phyloP scores from a whole-genome alignment of 2,329 filamentous ascomycete species.

The Aspergillus tamarii region DNA sequence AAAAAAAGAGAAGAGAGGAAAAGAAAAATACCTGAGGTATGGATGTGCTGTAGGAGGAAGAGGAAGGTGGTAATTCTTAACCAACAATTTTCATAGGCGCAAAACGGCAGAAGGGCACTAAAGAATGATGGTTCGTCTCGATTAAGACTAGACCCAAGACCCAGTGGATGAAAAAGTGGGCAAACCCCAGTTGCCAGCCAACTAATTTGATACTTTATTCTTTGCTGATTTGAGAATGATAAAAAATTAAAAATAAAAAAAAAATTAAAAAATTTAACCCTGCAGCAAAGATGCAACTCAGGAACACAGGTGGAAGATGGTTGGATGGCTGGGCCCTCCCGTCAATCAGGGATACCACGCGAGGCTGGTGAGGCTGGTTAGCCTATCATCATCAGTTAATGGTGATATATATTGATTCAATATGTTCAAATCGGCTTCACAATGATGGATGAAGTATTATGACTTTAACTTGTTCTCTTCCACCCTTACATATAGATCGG shows the following conservation, averaged over 20 bases:
- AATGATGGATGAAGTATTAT: not conserved
- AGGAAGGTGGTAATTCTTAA: constrained; percentile 1
- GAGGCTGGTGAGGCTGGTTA: constrained; percentile 5
- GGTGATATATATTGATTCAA: not conserved
- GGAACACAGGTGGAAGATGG: not conserved
- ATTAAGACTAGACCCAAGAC: not conserved
- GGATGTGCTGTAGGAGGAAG: not conserved
- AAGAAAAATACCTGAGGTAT: not conserved
- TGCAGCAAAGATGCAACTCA: constrained; percentile 4
- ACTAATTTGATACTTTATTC: not conserved
- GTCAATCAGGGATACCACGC: constrained; percentile 5
- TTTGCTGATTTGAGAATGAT: not conserved
- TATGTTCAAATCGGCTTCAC: not conserved
- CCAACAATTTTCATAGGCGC: constrained; percentile 4
- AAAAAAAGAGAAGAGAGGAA: not conserved
- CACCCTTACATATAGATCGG: not conserved
- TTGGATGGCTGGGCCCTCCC: constrained; percentile 1
- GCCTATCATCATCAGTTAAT: not conserved
- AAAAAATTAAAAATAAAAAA: not conserved
- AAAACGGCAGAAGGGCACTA: constrained; percentile 14
- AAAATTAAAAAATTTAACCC: not conserved
- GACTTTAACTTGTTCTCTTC: not conserved
- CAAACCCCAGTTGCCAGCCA: not conserved
- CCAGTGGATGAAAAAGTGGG: not conserved
- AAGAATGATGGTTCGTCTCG: constrained; percentile 12